Conservation (phyloP, 164 flowering plant genomes). For the Magnolia officinalis region DNA sequence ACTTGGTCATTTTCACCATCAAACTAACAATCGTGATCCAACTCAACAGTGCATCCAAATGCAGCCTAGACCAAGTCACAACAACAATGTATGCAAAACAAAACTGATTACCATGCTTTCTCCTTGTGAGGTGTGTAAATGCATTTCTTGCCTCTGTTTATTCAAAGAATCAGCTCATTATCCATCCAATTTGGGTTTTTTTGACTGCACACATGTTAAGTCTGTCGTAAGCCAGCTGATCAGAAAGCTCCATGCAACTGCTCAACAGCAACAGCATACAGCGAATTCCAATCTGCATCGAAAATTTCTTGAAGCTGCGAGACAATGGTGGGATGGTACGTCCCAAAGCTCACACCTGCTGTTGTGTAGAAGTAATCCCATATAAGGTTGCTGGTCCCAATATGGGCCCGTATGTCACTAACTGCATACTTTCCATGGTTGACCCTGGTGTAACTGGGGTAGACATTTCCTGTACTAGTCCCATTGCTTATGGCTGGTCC, state of each 20-base stretch:
- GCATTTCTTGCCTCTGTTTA: background rate
- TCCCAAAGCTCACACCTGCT: slow-evolving; percentile 85
- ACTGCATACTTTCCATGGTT: slow-evolving; percentile 95
- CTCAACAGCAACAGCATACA: slow-evolving; percentile 66
- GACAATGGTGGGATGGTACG: slow-evolving; percentile 71
- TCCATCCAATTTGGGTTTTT: background rate
- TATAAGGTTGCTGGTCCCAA: slow-evolving; percentile 88
- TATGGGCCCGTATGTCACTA: slow-evolving; percentile 77
- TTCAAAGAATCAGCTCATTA: background rate
- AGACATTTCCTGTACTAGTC: slow-evolving; percentile 57
- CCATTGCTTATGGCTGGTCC: slow-evolving; percentile 63
- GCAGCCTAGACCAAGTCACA: no score
- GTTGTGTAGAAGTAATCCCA: slow-evolving; percentile 96
- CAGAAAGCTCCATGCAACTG: slow-evolving; percentile 20
- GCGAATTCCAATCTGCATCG: slow-evolving; percentile 95
- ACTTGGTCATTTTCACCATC: no score
- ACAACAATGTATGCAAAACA: no score
- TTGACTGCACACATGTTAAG: background rate
- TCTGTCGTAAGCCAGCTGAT: background rate
- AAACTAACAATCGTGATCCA: no score
- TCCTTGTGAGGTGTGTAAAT: background rate
- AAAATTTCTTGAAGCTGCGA: slow-evolving; percentile 73
- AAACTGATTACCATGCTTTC: background rate
- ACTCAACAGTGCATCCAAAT: no score
- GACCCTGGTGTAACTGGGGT: slow-evolving; percentile 75